Evolutionary conservation across 176 grass and related monocot genomes (phyloP), one percentile per base, ranked within the genome.

Genomic region (Phyllostachys edulis): DNA sequence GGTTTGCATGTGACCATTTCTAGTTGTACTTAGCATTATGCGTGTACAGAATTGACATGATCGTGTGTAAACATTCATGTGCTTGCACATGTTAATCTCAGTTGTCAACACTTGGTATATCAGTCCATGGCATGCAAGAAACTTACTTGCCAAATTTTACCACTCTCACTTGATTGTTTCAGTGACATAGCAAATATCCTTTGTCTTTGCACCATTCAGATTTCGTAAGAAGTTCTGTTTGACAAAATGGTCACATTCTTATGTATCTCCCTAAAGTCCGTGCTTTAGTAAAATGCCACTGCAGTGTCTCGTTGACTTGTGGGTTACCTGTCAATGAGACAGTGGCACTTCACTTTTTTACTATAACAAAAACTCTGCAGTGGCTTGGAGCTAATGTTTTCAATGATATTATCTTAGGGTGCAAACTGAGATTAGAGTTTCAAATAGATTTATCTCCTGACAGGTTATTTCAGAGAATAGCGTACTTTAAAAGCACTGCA

Each of bases 31-130:
- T 55, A 44, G 66, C 40, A 67, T 40, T 73, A 17, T 4, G 17
- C 9, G 4, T 74, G 11, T 46, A 68, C 24, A 59, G 49, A 69
- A 44, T 63, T 63, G 34, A 40, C 18, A 55, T 62, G 63, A 21
- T 60, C 26, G 10, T 50, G 15, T 81, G 74, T 67, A 71, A 82
- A 77, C 27, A 8, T 84, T 77, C 65, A 57, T 82, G 45, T 72
- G 23, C 29, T 20, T 69, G 20, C 52, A 77, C 15, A 61, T 71
- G 40, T 82, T 81, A n/a, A 52, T 67, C 57, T 67, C 38, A 47
- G 17, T 18, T 79, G 26, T 62, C 3, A 7, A 72, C 41, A 63
- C 14, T 12, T n/a, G 4, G 0, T 41, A 63, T 52, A 49, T 40
- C 66, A 79, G 67, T 64, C 3, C 69, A n/a, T n/a, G 51, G 49